Conservation (phyloP, 768 basidiomycete genomes). For the Collybia mongolica region DNA sequence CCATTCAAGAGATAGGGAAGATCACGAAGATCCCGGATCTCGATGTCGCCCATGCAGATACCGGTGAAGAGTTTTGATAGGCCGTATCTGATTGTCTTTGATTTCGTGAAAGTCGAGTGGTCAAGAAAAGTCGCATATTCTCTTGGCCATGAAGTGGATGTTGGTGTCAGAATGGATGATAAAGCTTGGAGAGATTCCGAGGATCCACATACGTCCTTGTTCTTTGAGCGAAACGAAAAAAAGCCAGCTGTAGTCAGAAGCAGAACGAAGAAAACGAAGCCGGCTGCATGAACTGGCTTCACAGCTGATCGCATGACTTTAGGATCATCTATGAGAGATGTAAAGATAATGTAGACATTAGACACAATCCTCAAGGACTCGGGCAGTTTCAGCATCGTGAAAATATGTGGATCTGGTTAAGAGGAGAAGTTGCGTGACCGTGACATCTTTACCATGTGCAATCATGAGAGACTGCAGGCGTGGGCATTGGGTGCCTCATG, state of each 20-base stretch:
- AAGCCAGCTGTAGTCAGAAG: conserved; percentile 6
- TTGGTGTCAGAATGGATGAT: conserved; percentile 39
- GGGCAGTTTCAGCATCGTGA: no score
- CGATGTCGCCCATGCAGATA: conserved; percentile 37
- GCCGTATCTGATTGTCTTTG: conserved; percentile 27
- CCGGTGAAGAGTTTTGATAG: conserved; percentile 33
- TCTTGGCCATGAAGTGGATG: conserved; percentile 42
- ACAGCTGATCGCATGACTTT: no score
- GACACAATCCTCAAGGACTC: no score
- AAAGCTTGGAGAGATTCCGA: conserved; percentile 31
- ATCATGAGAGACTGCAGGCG: no score
- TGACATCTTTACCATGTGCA: no score
- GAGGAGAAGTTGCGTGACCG: no score
- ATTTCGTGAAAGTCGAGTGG: conserved; percentile 6
- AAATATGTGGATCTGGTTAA: no score
- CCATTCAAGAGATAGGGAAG: conserved; percentile 34
- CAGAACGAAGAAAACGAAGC: background rate
- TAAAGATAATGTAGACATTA: no score
- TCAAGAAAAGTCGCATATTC: conserved; percentile 31
- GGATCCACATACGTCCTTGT: background rate
- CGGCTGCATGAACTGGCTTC: no score
- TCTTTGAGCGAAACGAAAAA: conserved; percentile 6
- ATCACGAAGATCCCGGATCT: conserved; percentile 41
- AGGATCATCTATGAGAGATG: no score
- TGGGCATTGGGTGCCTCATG: no score